Percentiles rank a stretch among this genome's conserved stretches.
Conservation (phyloP, 306 rosid genomes). For the Luffa acutangula region DNA sequence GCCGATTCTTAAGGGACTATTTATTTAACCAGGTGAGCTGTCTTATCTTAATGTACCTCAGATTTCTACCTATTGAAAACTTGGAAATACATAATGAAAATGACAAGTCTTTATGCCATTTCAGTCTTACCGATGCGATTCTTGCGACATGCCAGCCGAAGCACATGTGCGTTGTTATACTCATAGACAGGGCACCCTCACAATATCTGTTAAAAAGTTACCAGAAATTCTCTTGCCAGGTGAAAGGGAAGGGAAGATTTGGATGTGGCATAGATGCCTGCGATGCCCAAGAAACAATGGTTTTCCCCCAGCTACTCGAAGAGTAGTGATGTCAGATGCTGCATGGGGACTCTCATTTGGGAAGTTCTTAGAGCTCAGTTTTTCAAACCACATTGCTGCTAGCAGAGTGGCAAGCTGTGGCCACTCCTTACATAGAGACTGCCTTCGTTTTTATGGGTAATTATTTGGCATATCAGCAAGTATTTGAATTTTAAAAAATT, state of each 20-base stretch:
- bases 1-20: conserved; percentile 79
- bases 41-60: background rate
- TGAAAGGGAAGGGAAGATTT: conserved; percentile 90
- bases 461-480: conserved; percentile 3
- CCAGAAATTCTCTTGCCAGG: conserved; percentile 65
- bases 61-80: background rate
- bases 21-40: conserved; percentile 81
- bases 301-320: conserved; percentile 87
- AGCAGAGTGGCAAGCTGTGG: conserved; percentile 99
- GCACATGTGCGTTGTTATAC: conserved; percentile 96
- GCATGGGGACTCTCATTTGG: conserved; percentile 99
- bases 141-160: conserved; percentile 95
- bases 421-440: conserved; percentile 94
- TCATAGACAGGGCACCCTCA: conserved; percentile 93
- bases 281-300: conserved; percentile 82
- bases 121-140: conserved; percentile 67
- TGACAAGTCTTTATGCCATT: conserved; percentile 6
- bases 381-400: conserved; percentile 97
- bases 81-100: background rate
- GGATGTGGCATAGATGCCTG: conserved; percentile 99
- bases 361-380: conserved; percentile 98
- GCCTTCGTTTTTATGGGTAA: conserved; percentile 98
- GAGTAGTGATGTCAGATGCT: conserved; percentile 98
- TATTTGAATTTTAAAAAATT: background rate
- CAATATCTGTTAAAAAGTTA: conserved; percentile 86